These are phyloP conservation scores for Neophaeococcomyces aloes DNA, from an alignment of 2,329 filamentous ascomycete genomes.

Conservation along the genomic window DNA sequence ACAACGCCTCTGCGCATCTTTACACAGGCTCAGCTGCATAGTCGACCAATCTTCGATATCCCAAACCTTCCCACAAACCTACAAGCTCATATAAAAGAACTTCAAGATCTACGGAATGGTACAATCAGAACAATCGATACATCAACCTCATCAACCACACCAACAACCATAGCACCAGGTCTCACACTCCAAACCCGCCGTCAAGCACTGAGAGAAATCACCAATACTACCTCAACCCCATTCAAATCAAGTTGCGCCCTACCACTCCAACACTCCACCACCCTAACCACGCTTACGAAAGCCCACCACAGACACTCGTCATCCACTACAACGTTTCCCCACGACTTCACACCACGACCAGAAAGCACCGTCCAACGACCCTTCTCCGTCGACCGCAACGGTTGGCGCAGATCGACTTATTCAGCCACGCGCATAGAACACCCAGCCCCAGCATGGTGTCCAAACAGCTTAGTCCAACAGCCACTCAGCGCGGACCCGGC, in stretches of 20 bases:
- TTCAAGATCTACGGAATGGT: neutral
- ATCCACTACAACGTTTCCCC: no score
- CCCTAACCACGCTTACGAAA: neutral
- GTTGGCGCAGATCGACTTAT: neutral
- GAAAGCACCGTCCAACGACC: no score
- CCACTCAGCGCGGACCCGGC: slow-evolving; percentile 3
- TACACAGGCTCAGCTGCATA: neutral
- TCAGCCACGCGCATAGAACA: neutral
- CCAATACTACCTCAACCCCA: neutral
- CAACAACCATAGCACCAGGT: neutral
- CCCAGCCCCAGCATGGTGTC: slow-evolving; percentile 4
- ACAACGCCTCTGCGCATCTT: neutral
- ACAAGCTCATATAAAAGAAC: slow-evolving; percentile 13
- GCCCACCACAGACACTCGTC: no score
- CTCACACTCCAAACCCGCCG: neutral
- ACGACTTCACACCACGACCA: no score
- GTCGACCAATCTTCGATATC: neutral
- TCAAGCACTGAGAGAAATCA: neutral
- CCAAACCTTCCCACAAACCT: slow-evolving; percentile 5
- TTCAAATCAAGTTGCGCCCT: slow-evolving; percentile 3
- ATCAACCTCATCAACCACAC: neutral
- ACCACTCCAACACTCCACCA: neutral
- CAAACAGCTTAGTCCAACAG: neutral
- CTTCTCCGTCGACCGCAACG: neutral
- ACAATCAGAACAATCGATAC: neutral